phyloP scores from a whole-genome alignment of 148 eudicot species.

The Dysphania ambrosioides region DNA sequence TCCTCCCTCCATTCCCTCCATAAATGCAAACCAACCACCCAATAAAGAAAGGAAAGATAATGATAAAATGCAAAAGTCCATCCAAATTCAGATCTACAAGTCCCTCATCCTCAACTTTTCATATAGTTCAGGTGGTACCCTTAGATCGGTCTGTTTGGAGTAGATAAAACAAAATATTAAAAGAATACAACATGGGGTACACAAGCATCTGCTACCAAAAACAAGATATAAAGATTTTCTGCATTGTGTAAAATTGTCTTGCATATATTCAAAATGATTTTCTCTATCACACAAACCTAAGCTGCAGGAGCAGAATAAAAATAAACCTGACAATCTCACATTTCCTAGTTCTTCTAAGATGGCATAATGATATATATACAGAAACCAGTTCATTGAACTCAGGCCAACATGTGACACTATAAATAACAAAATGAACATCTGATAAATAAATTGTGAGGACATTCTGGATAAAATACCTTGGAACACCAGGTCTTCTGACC shows the following conservation, averaged over 20 bases:
- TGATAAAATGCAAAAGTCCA: not conserved
- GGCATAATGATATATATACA: constrained; percentile 8
- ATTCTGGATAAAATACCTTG: constrained; percentile 49
- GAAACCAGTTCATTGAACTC: not conserved
- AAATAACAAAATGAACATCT: not conserved
- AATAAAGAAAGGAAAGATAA: not conserved
- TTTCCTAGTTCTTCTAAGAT: not conserved
- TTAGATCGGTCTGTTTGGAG: too few species aligned
- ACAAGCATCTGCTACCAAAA: not conserved
- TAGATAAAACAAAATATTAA: too few species aligned
- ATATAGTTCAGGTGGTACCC: not conserved
- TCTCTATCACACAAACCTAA: not conserved
- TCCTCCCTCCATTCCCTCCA: not conserved
- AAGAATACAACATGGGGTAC: not conserved
- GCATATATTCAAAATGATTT: not conserved
- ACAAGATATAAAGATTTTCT: not conserved
- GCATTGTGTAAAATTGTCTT: not conserved
- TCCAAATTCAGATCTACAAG: not conserved
- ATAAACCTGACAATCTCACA: not conserved
- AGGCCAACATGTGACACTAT: not conserved
- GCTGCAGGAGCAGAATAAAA: not conserved
- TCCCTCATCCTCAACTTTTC: not conserved
- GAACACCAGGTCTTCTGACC: constrained; percentile 67
- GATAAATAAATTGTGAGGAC: constrained; percentile 2
- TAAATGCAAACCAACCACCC: not conserved